Evolutionary conservation across 106 monocot genomes (phyloP), one percentile per base, ranked within the genome.

Genomic region (Gastrodia elata): DNA sequence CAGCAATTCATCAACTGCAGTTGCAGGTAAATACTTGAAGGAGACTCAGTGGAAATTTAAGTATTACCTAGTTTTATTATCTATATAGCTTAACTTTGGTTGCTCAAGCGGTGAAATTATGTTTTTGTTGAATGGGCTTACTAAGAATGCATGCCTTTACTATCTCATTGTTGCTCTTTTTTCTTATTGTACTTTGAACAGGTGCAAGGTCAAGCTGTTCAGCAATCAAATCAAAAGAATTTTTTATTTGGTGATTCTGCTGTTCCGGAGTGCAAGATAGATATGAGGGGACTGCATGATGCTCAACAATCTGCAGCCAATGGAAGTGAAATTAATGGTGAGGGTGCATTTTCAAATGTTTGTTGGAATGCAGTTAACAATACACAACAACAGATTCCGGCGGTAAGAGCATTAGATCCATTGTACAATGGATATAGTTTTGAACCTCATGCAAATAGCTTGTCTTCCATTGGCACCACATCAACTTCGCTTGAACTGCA

Each of bases 11-110:
- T 38, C 81, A 80, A 79, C 64, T 81, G 8, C 61, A 75, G 35
- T 38, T 69, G 67, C 83, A 83, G 87, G 87, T 61, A 74, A 79
- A 13, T 42, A 42, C 10, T 68, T 76, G 36, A 48, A 56, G 13
- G 42, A 42, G 42, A 42, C 13, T 42, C 13, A 42, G 42, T 42
- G 42, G 42, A 42, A 42, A 42, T 42, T 42, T 2, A 42, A 42
- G 7, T 42, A 42, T 42, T 42, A 11, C 6, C 43, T 7, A 7
- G 43, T 43, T 43, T 43, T 43, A 13, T n/a, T n/a, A n/a, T n/a
- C n/a, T n/a, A n/a, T 42, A 42, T 4, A 42, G 41, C 41, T 42
- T 13, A 42, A 42, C 7, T 42, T 42, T 42, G 41, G 7, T 42
- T 9, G 41, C 13, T 42, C 41, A 42, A 42, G 7, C 13, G 41